A percentile compares a stretch with the other conserved stretches of the same genome.
Evolutionary conservation across 2,329 filamentous ascomycete genomes (phyloP).

Genomic region (Colletotrichum acutatum): DNA sequence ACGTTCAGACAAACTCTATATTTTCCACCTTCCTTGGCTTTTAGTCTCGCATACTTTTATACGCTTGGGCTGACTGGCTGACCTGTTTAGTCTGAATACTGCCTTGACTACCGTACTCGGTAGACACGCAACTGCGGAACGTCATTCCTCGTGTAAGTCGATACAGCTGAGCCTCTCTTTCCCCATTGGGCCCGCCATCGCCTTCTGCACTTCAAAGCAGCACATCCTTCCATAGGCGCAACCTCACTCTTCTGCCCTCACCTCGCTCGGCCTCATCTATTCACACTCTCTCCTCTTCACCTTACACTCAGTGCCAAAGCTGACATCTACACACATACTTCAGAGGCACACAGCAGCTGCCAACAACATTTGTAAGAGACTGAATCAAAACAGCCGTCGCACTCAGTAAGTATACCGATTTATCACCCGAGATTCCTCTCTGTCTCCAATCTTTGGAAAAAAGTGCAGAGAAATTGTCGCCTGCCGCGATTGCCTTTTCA

Average conservation of each 20-base stretch:
- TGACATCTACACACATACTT: background rate
- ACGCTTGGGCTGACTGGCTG: background rate
- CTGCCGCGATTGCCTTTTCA: background rate
- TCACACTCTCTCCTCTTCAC: background rate
- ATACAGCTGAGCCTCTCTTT: background rate
- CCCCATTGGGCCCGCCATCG: background rate
- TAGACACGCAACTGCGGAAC: too few species aligned
- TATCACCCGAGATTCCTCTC: background rate
- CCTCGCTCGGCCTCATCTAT: background rate
- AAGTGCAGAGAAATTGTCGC: background rate
- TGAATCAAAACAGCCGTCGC: background rate
- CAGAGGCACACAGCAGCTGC: background rate
- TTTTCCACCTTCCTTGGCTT: background rate
- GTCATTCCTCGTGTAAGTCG: background rate
- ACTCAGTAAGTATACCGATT: background rate
- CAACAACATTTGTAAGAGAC: background rate
- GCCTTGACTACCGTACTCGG: background rate
- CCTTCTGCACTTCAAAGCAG: background rate
- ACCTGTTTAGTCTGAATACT: background rate
- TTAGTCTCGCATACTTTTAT: background rate
- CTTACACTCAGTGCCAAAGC: background rate
- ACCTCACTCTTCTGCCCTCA: background rate
- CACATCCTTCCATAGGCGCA: background rate
- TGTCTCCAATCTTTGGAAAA: background rate
- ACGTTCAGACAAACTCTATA: background rate